Evolutionary conservation across 345 rosid species (phyloP), one percentile per base, ranked within the genome.

Genomic region (Orychophragmus violaceus): DNA sequence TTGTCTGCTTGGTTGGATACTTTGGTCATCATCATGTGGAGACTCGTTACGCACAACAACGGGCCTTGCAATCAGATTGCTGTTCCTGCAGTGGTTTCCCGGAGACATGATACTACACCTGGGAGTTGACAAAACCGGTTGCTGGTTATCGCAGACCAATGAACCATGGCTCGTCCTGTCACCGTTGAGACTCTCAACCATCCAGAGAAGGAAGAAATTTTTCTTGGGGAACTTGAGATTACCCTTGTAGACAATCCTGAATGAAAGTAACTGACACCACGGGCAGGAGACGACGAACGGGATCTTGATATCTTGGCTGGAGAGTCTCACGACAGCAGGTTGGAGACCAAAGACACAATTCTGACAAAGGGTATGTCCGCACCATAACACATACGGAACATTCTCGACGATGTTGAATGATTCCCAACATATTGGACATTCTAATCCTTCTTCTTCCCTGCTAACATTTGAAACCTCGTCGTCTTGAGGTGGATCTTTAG

Each of bases 401-500:
- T 86, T 86, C 71, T 86, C 91, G 5, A 86, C 89, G 36, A 86
- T 81, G 70, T 86, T 84, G 78, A 86, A 86, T 22, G 84, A 84
- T 70, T 86, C 91, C 74, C 82, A 84, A 69, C 92, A 86, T 11
- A 86, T 78, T 0, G 89, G 92, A 21, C 92, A 86, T 58, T 84
- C 92, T 59, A 86, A 25, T 23, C 92, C 84, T 30, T 84, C 85
- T 3, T 80, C 92, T 8, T 72, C 59, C 37, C 73, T 74, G 50
- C 72, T 71, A 51, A 62, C 44, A 6, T 66, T 65, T 14, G 74
- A 71, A 42, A 58, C 52, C 49, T 86, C 91, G 13, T 86, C 85
- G 8, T 86, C 91, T 0, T 0, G 81, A 83, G 19, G 69, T 64
- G 23, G 66, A n/a, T n/a, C 74, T 49, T 58, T 77, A 42, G 70